phyloP scores from a whole-genome alignment of 768 basidiomycete species.

The Pleurotus citrinopileatus region DNA sequence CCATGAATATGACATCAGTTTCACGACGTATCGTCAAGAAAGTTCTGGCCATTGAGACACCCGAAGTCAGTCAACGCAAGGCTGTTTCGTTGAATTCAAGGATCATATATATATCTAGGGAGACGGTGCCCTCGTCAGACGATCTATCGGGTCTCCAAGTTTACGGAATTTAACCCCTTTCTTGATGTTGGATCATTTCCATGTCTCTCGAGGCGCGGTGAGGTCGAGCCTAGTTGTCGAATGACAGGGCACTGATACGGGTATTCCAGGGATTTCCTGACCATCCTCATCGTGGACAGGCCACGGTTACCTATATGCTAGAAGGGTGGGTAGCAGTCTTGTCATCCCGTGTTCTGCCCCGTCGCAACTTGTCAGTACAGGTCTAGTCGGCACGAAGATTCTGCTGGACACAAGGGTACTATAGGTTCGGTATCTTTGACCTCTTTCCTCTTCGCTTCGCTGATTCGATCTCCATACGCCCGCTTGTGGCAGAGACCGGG shows the following conservation, averaged over 20 bases:
- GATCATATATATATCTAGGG: constrained; percentile 44
- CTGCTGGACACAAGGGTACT: constrained; percentile 77
- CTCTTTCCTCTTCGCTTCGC: background rate
- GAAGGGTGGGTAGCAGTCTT: constrained; percentile 50
- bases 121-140: constrained; percentile 76
- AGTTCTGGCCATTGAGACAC: constrained; percentile 72
- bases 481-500: constrained; percentile 46
- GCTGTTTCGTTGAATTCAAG: constrained; percentile 1
- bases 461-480: background rate
- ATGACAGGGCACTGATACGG: background rate
- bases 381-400: constrained; percentile 85
- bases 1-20: constrained; percentile 32
- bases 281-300: constrained; percentile 90
- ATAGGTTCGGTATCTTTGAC: constrained; percentile 35
- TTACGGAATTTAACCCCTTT: constrained; percentile 88
- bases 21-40: constrained; percentile 75
- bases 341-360: background rate
- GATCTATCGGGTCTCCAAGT: constrained; percentile 76
- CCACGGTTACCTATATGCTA: constrained; percentile 87
- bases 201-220: constrained; percentile 66
- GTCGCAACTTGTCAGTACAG: constrained; percentile 25
- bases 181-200: constrained; percentile 86
- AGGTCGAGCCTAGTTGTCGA: constrained; percentile 16
- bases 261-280: constrained; percentile 78
- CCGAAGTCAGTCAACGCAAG: constrained; percentile 53